Evolutionary conservation across 1,139 yeast genomes (phyloP).

Genomic region (Meyerozyma carpophila): DNA sequence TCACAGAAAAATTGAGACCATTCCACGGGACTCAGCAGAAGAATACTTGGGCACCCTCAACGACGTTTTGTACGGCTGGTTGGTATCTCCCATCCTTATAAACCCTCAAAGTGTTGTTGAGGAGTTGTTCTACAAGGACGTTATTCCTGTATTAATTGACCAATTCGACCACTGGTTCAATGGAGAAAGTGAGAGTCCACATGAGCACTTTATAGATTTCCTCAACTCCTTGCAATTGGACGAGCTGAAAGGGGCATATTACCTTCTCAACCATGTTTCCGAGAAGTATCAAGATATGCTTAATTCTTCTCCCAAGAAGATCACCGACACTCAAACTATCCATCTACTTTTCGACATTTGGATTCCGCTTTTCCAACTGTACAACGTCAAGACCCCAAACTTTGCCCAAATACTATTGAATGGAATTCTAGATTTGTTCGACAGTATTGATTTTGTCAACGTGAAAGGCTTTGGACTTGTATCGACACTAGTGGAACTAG

Average conservation of each 20-base stretch:
- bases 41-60: slow-evolving; percentile 6
- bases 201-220: slow-evolving; percentile 12
- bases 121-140: slow-evolving; percentile 10
- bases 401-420: neutral
- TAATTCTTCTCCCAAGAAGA: too few species aligned
- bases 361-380: neutral
- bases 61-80: slow-evolving; percentile 11
- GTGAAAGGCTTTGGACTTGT: neutral
- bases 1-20: neutral
- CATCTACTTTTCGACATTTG: neutral
- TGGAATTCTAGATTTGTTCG: neutral
- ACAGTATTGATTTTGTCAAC: neutral
- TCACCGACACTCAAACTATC: neutral
- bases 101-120: slow-evolving; percentile 11
- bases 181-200: neutral
- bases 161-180: slow-evolving; percentile 11
- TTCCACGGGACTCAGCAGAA: neutral
- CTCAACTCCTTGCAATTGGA: neutral
- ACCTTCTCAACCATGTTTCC: neutral
- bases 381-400: neutral
- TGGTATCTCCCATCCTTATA: slow-evolving; percentile 12
- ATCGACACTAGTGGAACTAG: neutral
- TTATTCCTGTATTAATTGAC: slow-evolving; percentile 14
- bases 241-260: neutral
- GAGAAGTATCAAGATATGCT: neutral